Percentiles rank a stretch among this genome's conserved stretches.
phyloP scores from a whole-genome alignment of 768 basidiomycete genomes.

The Amanita fuliginea region DNA sequence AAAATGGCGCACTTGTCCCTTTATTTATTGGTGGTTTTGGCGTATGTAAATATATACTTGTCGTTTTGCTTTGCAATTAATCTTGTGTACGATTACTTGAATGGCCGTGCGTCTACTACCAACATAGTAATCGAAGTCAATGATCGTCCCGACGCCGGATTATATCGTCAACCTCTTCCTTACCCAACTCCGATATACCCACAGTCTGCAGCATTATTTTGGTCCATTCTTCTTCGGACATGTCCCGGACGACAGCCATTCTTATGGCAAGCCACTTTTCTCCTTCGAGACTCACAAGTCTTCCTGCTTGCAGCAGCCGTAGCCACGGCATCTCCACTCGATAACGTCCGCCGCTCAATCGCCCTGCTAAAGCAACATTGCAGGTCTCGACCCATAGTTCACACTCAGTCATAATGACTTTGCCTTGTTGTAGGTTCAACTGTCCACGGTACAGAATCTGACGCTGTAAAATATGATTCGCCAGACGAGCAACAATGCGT shows the following conservation, averaged over 20 bases:
- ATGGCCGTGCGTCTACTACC: slow-evolving; percentile 10
- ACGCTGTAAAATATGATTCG: slow-evolving; percentile 75
- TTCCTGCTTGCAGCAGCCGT: slow-evolving; percentile 56
- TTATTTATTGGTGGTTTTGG: slow-evolving; percentile 15
- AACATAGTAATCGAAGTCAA: slow-evolving; percentile 5
- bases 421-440: slow-evolving; percentile 50
- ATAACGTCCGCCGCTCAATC: slow-evolving; percentile 31
- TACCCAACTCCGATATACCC: slow-evolving; percentile 49
- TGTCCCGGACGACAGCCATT: slow-evolving; percentile 34
- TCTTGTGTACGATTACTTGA: neutral
- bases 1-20: slow-evolving; percentile 13
- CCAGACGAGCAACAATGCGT: slow-evolving; percentile 54
- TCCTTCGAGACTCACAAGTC: slow-evolving; percentile 52
- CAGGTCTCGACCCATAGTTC: slow-evolving; percentile 80
- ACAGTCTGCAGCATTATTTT: slow-evolving; percentile 36
- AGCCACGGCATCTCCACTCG: slow-evolving; percentile 72
- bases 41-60: slow-evolving; percentile 17
- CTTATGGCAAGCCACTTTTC: slow-evolving; percentile 36
- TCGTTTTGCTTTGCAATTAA: slow-evolving; percentile 29
- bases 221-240: slow-evolving; percentile 45
- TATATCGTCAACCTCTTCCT: slow-evolving; percentile 50
- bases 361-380: slow-evolving; percentile 40
- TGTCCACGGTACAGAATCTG: slow-evolving; percentile 71
- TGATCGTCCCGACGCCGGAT: slow-evolving; percentile 33
- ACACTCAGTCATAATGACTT: slow-evolving; percentile 56